Evolutionary conservation across 768 basidiomycete species (phyloP).

Genomic region (Auricularia cornea): DNA sequence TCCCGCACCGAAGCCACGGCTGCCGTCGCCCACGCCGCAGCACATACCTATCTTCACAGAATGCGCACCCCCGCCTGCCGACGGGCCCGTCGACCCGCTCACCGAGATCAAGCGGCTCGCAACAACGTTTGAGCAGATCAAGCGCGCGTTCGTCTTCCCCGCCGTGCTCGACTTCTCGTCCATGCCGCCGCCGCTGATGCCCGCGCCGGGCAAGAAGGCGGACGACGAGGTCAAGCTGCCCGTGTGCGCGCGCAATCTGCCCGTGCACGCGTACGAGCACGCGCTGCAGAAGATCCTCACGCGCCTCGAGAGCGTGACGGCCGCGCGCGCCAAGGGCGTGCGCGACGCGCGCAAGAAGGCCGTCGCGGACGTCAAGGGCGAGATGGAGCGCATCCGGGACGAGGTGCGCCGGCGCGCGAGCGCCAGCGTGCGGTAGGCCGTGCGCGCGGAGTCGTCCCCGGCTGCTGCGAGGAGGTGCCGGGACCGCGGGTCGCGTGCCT

Average conservation of each 20-base stretch:
- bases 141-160: not conserved
- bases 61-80: not conserved
- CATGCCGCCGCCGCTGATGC: not conserved
- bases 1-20: not conserved
- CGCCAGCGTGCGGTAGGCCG: not conserved
- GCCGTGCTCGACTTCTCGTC: not conserved
- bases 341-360: not conserved
- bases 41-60: not conserved
- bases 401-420: not conserved
- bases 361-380: not conserved
- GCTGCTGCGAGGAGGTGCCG: too few species aligned
- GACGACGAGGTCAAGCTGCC: not conserved
- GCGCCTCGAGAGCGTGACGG: not conserved
- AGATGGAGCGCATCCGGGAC: not conserved
- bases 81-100: not conserved
- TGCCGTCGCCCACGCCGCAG: not conserved
- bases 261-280: slow-evolving; percentile 1
- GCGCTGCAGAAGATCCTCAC: not conserved
- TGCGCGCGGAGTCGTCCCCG: too few species aligned
- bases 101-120: not conserved
- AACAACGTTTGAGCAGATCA: not conserved
- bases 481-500: too few species aligned
- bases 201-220: not conserved
- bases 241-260: not conserved
- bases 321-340: not conserved